Conservation (phyloP, 2,329 filamentous ascomycete genomes). For the Pseudopithomyces chartarum region DNA sequence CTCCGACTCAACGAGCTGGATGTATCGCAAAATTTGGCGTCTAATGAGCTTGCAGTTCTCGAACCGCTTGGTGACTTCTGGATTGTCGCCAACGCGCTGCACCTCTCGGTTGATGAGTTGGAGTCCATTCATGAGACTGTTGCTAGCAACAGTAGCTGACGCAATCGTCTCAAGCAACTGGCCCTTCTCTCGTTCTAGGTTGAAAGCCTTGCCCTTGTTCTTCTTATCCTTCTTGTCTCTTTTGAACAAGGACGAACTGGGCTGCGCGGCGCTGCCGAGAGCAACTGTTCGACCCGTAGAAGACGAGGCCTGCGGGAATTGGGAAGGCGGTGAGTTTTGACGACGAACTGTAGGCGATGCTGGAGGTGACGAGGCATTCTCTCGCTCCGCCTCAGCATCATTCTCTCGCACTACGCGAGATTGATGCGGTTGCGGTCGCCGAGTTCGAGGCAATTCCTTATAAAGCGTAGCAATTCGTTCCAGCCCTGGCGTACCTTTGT, state of each 20-base stretch:
- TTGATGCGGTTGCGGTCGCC: constrained; percentile 70
- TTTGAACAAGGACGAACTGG: constrained; percentile 58
- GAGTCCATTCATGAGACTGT: constrained; percentile 83
- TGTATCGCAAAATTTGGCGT: constrained; percentile 85
- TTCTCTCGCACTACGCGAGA: constrained; percentile 85
- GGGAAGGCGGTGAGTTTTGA: constrained; percentile 30
- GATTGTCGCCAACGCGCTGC: constrained; percentile 85
- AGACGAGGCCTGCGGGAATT: constrained; percentile 32
- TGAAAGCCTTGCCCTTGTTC: constrained; percentile 69
- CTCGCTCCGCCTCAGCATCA: constrained; percentile 71
- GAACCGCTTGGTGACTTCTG: constrained; percentile 74
- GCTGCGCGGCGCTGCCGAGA: constrained; percentile 40
- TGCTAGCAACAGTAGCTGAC: constrained; percentile 86
- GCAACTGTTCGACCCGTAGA: constrained; percentile 32
- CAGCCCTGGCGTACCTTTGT: constrained; percentile 80
- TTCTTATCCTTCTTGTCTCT: constrained; percentile 61
- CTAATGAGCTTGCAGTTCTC: constrained; percentile 85
- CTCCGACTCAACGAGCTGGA: constrained; percentile 86
- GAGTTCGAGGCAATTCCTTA: constrained; percentile 64
- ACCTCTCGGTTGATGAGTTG: constrained; percentile 89
- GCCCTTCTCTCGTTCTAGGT: constrained; percentile 84
- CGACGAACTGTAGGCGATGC: constrained; percentile 32
- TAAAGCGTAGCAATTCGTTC: constrained; percentile 81
- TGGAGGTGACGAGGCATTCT: constrained; percentile 51
- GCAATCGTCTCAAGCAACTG: constrained; percentile 88